Evolutionary conservation across 2,329 filamentous ascomycete species (phyloP), one percentile per base, ranked within the genome.

Genomic region (Corynespora cassiicola): DNA sequence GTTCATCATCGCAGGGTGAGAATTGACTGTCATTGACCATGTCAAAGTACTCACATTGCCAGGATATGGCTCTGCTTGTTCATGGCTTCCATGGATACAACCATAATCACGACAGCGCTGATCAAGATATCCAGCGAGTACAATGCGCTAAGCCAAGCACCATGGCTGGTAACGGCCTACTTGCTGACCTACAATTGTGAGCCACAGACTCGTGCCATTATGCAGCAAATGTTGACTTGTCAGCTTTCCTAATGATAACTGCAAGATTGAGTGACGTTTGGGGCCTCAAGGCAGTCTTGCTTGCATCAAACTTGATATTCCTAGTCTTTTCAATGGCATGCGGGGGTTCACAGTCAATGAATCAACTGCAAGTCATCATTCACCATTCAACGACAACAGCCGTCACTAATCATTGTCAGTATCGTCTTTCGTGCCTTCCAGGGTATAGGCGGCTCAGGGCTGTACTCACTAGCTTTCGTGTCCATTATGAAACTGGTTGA

Each of bases 371-470:
- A 15, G 51, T 39, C 8, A 24, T 3, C n/a, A 12, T 17, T 35
- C 11, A 5, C 18, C n/a, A 17, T 6, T 21, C 7, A n/a, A 14
- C 12, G 7, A 30, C 14, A 30, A 21, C 16, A 14, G 19, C 8
- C 7, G 12, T 9, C 7, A 23, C 46, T 55, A 29, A 53, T n/a
- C 38, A 15, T 15, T 5, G 22, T 3, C 18, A 63, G 58, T 8
- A 72, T 76, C 35, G 47, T 66, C 3, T 65, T 66, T 27, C 64
- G 63, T 8, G 63, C 64, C 6, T 57, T 66, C 10, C 74, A 77
- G 51, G 75, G 75, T 7, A 61, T 77, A 1, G 74, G 75, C 6
- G 74, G 67, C 7, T 75, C 73, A 2, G 75, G 72, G 0, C 71
- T 76, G n/a, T 75, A 74, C 43, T 68, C 72, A 4, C 60, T 78